phyloP scores from a whole-genome alignment of 768 basidiomycete species.

The Auriculariales sp. region DNA sequence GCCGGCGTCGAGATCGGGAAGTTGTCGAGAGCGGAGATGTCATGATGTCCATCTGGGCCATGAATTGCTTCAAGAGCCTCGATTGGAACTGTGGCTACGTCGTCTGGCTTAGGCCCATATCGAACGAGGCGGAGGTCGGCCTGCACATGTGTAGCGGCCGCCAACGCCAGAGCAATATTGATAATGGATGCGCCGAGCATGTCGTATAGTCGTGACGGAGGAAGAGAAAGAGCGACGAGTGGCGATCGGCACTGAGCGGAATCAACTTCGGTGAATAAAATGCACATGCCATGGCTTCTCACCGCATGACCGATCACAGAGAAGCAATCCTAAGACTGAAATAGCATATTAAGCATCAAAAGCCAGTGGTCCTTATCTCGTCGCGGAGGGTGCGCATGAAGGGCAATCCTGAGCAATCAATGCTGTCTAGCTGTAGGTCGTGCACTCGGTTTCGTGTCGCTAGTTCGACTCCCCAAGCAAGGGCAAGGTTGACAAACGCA shows the following conservation, averaged over 20 bases:
- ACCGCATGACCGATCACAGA: too few relatives aligned
- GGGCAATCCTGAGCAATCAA: not conserved
- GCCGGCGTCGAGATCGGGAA: not conserved
- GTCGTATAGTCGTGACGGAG: too few relatives aligned
- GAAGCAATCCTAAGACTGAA: not conserved
- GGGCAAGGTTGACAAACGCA: not conserved
- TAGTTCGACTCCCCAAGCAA: not conserved
- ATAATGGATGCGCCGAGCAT: too few relatives aligned
- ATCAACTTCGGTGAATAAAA: too few relatives aligned
- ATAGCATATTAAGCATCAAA: not conserved
- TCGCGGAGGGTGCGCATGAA: not conserved
- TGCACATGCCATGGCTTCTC: too few relatives aligned
- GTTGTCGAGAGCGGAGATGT: not conserved
- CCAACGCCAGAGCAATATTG: too few relatives aligned
- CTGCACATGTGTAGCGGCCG: not conserved
- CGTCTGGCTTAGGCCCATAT: not conserved
- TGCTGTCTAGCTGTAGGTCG: not conserved
- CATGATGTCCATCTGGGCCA: not conserved
- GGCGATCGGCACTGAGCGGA: too few relatives aligned
- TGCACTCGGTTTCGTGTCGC: not conserved
- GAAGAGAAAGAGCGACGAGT: too few relatives aligned
- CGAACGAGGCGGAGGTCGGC: not conserved
- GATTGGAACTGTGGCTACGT: too few relatives aligned
- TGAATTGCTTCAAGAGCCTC: not conserved
- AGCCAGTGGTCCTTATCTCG: too few relatives aligned